phyloP scores from a whole-genome alignment of 2,329 filamentous ascomycete genomes.

The Moelleriella libera region DNA sequence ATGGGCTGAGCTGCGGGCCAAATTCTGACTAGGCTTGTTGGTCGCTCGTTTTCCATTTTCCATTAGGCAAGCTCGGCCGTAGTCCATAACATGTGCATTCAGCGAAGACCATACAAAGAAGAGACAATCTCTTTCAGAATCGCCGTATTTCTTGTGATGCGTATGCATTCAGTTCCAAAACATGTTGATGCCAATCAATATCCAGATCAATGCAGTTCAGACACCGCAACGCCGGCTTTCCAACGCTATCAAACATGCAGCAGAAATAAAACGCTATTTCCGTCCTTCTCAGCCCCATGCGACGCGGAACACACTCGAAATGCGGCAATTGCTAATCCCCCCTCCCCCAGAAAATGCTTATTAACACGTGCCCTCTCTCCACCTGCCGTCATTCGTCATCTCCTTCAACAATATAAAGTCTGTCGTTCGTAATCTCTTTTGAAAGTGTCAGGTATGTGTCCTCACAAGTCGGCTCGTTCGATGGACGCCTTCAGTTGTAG shows the following conservation, averaged over 20 bases:
- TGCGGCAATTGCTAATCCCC: too few species aligned
- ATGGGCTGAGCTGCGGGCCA: conserved; percentile 16
- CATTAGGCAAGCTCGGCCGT: conserved; percentile 18
- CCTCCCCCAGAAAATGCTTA: too few species aligned
- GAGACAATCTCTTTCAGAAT: too few species aligned
- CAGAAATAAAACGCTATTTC: too few species aligned
- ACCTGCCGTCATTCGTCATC: too few species aligned
- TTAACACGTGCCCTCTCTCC: too few species aligned
- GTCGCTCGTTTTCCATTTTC: conserved; percentile 15
- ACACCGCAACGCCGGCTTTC: background rate
- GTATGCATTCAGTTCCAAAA: too few species aligned
- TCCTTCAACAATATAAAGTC: background rate
- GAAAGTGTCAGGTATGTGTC: background rate
- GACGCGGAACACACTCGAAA: too few species aligned
- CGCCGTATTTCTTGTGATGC: too few species aligned
- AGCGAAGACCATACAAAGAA: conserved; percentile 1
- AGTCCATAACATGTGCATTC: conserved; percentile 17
- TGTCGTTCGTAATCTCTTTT: background rate
- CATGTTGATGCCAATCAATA: too few species aligned
- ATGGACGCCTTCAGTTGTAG: conserved; percentile 15
- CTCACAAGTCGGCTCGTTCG: conserved; percentile 13
- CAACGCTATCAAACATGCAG: background rate
- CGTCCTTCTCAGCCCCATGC: too few species aligned
- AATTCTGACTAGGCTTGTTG: conserved; percentile 15
- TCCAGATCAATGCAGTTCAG: background rate